Evolutionary conservation across 768 basidiomycete genomes (phyloP), one percentile per base, ranked within the genome.

Genomic region (Boletus vinaceobasis): DNA sequence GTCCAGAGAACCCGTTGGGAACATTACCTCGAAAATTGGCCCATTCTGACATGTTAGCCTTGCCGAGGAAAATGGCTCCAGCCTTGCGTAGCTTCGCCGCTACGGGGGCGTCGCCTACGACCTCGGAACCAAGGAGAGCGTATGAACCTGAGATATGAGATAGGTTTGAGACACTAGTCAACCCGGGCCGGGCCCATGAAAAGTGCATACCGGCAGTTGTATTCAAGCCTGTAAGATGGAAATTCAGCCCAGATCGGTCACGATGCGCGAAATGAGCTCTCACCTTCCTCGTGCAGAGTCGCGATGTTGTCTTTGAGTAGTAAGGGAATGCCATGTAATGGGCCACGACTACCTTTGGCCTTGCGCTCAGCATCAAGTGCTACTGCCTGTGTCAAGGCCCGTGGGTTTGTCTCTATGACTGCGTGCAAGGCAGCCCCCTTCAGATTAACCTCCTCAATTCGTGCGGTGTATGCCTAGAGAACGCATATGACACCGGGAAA

Each of bases 381-480:
- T 7, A 76, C 79, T 7, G 86, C 86, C 56, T 80, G 76, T 13
- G 48, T 56, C 19, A 86, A 67, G 7, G 82, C 85, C 8, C 73
- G 75, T 0, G 82, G 81, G 56, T 83, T 88, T 9, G 74, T 72
- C 64, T 87, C 86, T 32, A 87, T 71, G 15, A 87, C 76, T 5
- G 85, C 85, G 6, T 81, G 81, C 23, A 87, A 71, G 37, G 69
- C 71, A 7, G 84, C 77, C 1, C 85, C 84, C 53, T 81, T 70
- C 27, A 79, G 57, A 61, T 87, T 86, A 21, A 87, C 86, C 60
- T 87, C 84, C 13, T 84, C 81, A 31, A 86, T 85, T 1, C 85
- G 77, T 9, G 81, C 78, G 59, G 86, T 75, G 64, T 87, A 87
- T 2, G 83, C 83, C 85, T 87, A 57, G 10, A 29, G 9, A 53